phyloP scores from a whole-genome alignment of 2,329 filamentous ascomycete genomes.

The Aspergillus ibericus region DNA sequence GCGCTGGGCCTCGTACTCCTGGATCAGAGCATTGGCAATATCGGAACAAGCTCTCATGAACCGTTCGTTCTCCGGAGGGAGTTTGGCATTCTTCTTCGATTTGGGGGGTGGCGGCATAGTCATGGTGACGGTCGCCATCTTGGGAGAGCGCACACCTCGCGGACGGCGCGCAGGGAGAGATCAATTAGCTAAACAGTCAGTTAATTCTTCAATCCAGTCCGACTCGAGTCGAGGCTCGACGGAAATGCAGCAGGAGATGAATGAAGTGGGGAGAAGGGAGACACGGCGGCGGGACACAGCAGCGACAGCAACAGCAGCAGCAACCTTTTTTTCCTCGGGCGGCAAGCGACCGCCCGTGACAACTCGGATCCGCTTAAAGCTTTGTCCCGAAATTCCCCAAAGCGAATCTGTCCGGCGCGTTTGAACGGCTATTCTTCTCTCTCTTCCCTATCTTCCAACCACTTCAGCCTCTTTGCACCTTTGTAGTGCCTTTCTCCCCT shows the following conservation, averaged over 20 bases:
- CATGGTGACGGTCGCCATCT: slow-evolving; percentile 64
- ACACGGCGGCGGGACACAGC: slow-evolving; percentile 24
- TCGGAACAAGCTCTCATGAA: slow-evolving; percentile 94
- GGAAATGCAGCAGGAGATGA: too few relatives aligned
- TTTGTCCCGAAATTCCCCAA: slow-evolving; percentile 36
- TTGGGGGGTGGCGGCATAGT: slow-evolving; percentile 58
- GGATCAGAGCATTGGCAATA: slow-evolving; percentile 88
- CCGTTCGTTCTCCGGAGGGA: slow-evolving; percentile 90
- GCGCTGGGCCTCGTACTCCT: slow-evolving; percentile 82
- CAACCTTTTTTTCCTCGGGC: slow-evolving; percentile 19
- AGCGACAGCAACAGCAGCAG: slow-evolving; percentile 9
- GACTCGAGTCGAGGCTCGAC: too few relatives aligned
- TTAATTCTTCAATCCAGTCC: too few relatives aligned
- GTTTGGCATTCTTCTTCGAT: slow-evolving; percentile 68
- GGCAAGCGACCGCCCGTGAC: slow-evolving; percentile 28
- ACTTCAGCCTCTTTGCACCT: slow-evolving; percentile 11
- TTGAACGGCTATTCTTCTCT: slow-evolving; percentile 18
- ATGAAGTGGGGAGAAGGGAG: neutral
- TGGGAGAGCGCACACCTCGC: slow-evolving; percentile 18
- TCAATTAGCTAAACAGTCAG: neutral
- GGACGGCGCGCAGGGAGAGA: slow-evolving; percentile 9
- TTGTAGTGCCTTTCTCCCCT: neutral
- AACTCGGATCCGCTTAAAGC: slow-evolving; percentile 39
- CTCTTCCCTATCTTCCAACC: slow-evolving; percentile 15
- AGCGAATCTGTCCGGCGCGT: slow-evolving; percentile 22